Conservation (phyloP, 2,329 filamentous ascomycete species). For the Aureobasidium sp. region DNA sequence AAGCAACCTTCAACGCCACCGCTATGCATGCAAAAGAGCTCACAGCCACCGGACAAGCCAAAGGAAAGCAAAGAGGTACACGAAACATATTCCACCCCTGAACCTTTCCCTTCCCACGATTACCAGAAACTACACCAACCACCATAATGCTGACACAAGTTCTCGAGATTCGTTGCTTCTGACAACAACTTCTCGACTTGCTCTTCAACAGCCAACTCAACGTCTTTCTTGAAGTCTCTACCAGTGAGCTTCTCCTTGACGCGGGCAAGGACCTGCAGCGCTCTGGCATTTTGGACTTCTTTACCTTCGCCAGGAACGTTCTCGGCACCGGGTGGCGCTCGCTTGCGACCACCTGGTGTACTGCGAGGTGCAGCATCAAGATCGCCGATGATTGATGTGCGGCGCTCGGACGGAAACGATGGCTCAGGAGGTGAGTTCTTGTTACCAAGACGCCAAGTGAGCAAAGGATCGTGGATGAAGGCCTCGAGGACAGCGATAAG, state of each 20-base stretch:
- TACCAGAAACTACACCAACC: constrained; percentile 99
- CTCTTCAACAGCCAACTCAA: constrained; percentile 75
- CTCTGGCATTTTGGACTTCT: constrained; percentile 89
- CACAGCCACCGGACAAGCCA: background rate
- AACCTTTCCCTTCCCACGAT: background rate
- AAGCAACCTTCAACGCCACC: background rate
- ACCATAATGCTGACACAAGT: constrained; percentile 97
- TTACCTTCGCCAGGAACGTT: constrained; percentile 31
- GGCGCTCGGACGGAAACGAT: constrained; percentile 55
- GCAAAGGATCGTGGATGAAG: constrained; percentile 98
- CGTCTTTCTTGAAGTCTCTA: constrained; percentile 77
- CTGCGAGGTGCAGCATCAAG: constrained; percentile 4
- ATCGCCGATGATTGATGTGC: constrained; percentile 51
- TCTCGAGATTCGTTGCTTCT: constrained; percentile 94
- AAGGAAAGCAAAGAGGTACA: background rate
- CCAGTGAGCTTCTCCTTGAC: constrained; percentile 96
- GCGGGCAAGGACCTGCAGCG: constrained; percentile 80
- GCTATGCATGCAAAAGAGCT: constrained; percentile 8
- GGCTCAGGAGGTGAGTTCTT: constrained; percentile 55
- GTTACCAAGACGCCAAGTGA: constrained; percentile 82
- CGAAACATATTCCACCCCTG: background rate
- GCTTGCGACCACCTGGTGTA: constrained; percentile 11
- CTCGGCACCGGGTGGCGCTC: background rate
- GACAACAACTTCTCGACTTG: constrained; percentile 94
- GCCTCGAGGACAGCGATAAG: constrained; percentile 98